Conservation (phyloP, 352 stramenopile species). For the Phytophthora sojae region DNA sequence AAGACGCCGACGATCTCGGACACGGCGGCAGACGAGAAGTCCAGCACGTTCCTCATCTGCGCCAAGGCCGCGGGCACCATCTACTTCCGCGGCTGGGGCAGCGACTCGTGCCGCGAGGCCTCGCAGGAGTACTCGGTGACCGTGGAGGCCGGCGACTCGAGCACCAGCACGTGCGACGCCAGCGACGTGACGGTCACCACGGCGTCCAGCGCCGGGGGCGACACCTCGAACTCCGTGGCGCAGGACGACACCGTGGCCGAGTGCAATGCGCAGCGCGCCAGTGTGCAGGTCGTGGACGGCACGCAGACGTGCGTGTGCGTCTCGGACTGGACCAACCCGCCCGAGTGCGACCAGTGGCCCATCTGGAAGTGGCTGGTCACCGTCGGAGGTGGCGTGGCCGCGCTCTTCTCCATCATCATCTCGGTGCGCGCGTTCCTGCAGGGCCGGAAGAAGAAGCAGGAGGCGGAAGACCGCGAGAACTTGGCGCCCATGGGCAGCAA, state of each 20-base stretch:
- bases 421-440: constrained; percentile 58
- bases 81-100: constrained; percentile 63
- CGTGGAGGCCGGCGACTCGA: constrained; percentile 44
- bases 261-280: constrained; percentile 60
- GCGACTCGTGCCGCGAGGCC: constrained; percentile 52
- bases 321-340: constrained; percentile 59
- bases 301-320: constrained; percentile 49
- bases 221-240: constrained; percentile 17
- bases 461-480: constrained; percentile 19
- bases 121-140: constrained; percentile 51
- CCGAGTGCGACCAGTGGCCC: constrained; percentile 54
- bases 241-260: constrained; percentile 31
- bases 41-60: constrained; percentile 68
- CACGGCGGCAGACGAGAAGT: constrained; percentile 43
- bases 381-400: constrained; percentile 62
- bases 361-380: constrained; percentile 70
- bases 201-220: background rate
- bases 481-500: constrained; percentile 23
- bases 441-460: constrained; percentile 48
- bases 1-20: constrained; percentile 54
- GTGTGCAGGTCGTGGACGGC: constrained; percentile 42
- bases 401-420: constrained; percentile 64
- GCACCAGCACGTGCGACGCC: constrained; percentile 18
- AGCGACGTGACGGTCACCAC: constrained; percentile 15
- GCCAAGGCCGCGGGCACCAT: constrained; percentile 59